Conservation (phyloP, 768 basidiomycete genomes). For the Tremella fuciformis region DNA sequence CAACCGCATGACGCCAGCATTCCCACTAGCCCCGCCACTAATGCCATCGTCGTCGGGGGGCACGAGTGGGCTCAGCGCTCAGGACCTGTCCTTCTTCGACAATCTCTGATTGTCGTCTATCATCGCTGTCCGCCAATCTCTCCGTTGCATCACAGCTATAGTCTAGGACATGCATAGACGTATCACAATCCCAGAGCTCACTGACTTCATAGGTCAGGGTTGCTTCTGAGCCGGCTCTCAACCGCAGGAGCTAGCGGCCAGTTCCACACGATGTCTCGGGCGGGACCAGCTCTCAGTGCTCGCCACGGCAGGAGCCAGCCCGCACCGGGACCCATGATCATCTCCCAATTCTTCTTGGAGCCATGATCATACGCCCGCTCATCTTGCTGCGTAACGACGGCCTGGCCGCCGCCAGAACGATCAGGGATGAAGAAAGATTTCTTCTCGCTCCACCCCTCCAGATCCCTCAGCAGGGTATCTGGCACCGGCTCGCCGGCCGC, state of each 20-base stretch:
- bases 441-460: conserved; percentile 17
- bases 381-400: conserved; percentile 16
- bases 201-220: too few relatives aligned
- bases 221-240: conserved; percentile 8
- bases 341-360: conserved; percentile 25
- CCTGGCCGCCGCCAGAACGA: conserved; percentile 10
- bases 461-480: background rate
- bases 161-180: too few relatives aligned
- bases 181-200: too few relatives aligned
- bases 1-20: background rate
- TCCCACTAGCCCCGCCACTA: background rate
- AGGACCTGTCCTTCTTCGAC: conserved; percentile 85
- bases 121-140: too few relatives aligned
- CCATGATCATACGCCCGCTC: conserved; percentile 41
- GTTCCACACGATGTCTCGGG: conserved; percentile 20
- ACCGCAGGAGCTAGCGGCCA: conserved; percentile 34
- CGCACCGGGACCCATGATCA: conserved; percentile 33
- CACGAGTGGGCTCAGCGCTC: conserved; percentile 63
- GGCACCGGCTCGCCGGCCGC: conserved; percentile 14
- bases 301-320: conserved; percentile 38
- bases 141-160: too few relatives aligned
- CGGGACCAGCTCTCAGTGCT: conserved; percentile 19
- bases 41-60: conserved; percentile 28
- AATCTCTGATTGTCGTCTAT: background rate
- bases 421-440: conserved; percentile 16